A percentile compares a stretch with the other conserved stretches of the same genome.
Evolutionary conservation across 1,284 basidiomycete species (phyloP).

Genomic region (Pseudozyma sp.): DNA sequence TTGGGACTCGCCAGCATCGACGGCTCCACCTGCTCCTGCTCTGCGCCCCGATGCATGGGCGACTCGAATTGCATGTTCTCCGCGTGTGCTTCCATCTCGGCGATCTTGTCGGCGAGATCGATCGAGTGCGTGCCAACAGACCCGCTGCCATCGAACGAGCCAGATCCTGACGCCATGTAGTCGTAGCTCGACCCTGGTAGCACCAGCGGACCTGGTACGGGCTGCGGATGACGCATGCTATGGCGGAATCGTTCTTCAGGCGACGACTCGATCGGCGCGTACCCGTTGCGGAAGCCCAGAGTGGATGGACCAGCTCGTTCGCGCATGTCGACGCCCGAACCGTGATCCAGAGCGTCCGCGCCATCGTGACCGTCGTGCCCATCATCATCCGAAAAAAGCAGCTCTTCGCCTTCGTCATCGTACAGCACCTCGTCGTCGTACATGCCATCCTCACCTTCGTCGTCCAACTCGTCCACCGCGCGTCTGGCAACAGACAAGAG

Average conservation of each 20-base stretch:
- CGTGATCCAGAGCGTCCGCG: slow-evolving; percentile 13
- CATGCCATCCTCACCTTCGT: slow-evolving; percentile 39
- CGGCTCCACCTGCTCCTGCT: slow-evolving; percentile 1
- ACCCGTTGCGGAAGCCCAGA: slow-evolving; percentile 48
- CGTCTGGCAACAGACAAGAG: slow-evolving; percentile 81
- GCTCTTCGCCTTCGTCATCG: slow-evolving; percentile 34
- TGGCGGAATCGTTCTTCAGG: slow-evolving; percentile 46
- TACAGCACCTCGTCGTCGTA: slow-evolving; percentile 31
- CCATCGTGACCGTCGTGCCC: slow-evolving; percentile 8
- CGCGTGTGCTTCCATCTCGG: slow-evolving; percentile 56
- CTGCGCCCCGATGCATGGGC: slow-evolving; percentile 19
- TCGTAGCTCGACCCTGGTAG: slow-evolving; percentile 20
- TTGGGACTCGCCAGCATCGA: slow-evolving; percentile 1
- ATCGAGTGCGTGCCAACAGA: slow-evolving; percentile 34
- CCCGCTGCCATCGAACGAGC: slow-evolving; percentile 40
- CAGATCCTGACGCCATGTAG: slow-evolving; percentile 15
- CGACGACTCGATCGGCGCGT: slow-evolving; percentile 42
- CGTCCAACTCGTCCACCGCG: slow-evolving; percentile 80
- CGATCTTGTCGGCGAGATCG: slow-evolving; percentile 53
- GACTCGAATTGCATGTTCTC: slow-evolving; percentile 46
- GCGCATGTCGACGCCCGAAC: slow-evolving; percentile 42
- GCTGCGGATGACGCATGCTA: slow-evolving; percentile 43
- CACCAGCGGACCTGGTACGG: slow-evolving; percentile 22
- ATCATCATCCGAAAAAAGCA: slow-evolving; percentile 32
- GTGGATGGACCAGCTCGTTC: slow-evolving; percentile 47